These are phyloP conservation scores for Yamadazyma pseudoaaseri DNA, from an alignment of 1,139 yeast genomes.

Conservation along the genomic window DNA sequence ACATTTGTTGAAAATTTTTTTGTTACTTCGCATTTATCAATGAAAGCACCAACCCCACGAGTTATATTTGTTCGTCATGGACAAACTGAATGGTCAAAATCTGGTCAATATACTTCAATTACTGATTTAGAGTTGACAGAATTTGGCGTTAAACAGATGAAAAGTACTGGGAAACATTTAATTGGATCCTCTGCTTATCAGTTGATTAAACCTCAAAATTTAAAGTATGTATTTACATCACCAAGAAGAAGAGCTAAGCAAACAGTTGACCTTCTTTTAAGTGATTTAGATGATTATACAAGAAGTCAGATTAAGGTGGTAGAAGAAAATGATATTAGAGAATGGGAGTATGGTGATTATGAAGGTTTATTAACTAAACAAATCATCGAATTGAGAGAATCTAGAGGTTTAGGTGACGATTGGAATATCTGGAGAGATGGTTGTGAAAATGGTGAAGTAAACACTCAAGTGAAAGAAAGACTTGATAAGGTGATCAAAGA, in stretches of 20 bases:
- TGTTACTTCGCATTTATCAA: constrained; percentile 4
- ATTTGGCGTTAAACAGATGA: constrained; percentile 76
- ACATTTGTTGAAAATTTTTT: constrained; percentile 9
- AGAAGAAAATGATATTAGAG: constrained; percentile 72
- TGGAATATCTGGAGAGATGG: constrained; percentile 95
- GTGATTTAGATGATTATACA: constrained; percentile 46
- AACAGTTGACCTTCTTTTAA: constrained; percentile 62
- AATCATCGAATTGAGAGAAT: constrained; percentile 57
- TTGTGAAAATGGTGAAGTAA: constrained; percentile 84
- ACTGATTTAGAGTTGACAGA: constrained; percentile 80
- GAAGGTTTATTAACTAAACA: constrained; percentile 77
- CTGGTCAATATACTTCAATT: constrained; percentile 86
- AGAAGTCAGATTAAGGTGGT: constrained; percentile 42
- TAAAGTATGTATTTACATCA: constrained; percentile 68
- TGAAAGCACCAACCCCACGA: constrained; percentile 56
- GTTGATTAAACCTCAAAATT: constrained; percentile 60
- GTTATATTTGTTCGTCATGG: constrained; percentile 82
- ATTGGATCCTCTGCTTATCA: constrained; percentile 54
- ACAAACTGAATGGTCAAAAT: constrained; percentile 93
- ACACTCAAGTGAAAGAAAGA: constrained; percentile 63
- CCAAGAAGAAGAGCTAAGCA: constrained; percentile 80
- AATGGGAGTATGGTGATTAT: constrained; percentile 96
- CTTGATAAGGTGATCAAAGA: constrained; percentile 66
- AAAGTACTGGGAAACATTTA: constrained; percentile 66
- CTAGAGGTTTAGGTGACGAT: constrained; percentile 55